These are phyloP conservation scores for Aotearoamyces nothofagi DNA, from an alignment of 2,329 filamentous ascomycete species.

Conservation along the genomic window DNA sequence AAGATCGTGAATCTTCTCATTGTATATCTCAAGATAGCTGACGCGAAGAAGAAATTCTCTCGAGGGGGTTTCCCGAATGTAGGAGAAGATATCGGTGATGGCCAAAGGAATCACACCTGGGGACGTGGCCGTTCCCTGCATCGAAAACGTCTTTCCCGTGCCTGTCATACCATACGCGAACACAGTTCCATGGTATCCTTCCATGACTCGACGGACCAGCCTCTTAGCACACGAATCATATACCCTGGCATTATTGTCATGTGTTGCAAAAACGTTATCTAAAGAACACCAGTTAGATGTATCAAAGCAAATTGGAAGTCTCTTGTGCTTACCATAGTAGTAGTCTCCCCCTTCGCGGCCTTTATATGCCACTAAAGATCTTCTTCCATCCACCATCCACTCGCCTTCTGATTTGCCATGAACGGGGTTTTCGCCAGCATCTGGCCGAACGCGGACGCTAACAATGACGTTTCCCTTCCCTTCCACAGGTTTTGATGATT, in stretches of 20 bases:
- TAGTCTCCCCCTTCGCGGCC: conserved; percentile 90
- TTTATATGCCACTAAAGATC: conserved; percentile 65
- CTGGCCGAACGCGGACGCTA: conserved; percentile 84
- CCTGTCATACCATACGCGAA: conserved; percentile 99
- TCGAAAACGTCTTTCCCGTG: conserved; percentile 97
- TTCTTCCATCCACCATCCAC: conserved; percentile 82
- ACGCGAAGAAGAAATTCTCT: conserved; percentile 89
- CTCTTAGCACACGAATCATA: conserved; percentile 92
- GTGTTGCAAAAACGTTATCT: conserved; percentile 94
- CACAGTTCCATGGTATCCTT: conserved; percentile 95
- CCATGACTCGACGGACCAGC: conserved; percentile 91
- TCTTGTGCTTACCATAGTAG: conserved; percentile 52
- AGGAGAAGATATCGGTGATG: conserved; percentile 98
- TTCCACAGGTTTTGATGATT: conserved; percentile 39
- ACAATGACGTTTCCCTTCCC: conserved; percentile 91
- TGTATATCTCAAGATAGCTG: conserved; percentile 98
- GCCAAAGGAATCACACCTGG: conserved; percentile 94
- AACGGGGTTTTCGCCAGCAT: conserved; percentile 48
- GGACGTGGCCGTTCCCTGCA: conserved; percentile 93
- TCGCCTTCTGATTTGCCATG: conserved; percentile 54
- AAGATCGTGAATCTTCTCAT: conserved; percentile 91
- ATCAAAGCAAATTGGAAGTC: conserved; percentile 3
- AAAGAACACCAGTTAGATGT: conserved; percentile 3
- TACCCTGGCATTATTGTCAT: conserved; percentile 87
- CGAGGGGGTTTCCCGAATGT: conserved; percentile 91